phyloP scores from a whole-genome alignment of 371 early-diverging fungal species.

The Syncephalastrum sp. region DNA sequence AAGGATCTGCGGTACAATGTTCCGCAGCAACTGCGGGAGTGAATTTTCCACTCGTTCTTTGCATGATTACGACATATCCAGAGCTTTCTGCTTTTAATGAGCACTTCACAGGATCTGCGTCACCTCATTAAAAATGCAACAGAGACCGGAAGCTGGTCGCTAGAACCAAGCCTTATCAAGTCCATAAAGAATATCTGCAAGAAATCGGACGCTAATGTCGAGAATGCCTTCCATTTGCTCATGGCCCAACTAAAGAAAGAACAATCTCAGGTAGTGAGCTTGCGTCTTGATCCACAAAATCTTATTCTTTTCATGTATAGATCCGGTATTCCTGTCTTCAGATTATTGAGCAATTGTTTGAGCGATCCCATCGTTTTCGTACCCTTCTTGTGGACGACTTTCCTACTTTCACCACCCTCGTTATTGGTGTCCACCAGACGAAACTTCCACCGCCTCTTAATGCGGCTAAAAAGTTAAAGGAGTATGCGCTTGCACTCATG shows the following conservation, averaged over 20 bases:
- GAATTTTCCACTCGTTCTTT: no score
- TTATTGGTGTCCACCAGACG: constrained; percentile 57
- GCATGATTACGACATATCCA: no score
- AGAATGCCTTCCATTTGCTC: constrained; percentile 42
- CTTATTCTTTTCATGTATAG: constrained; percentile 19
- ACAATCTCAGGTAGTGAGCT: constrained; percentile 59
- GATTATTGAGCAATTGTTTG: constrained; percentile 61
- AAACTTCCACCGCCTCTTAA: constrained; percentile 57
- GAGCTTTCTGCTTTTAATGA: no score
- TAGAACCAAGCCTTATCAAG: constrained; percentile 17
- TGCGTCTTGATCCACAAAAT: no score
- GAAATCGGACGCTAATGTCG: constrained; percentile 42
- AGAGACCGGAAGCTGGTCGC: neutral
- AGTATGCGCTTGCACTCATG: constrained; percentile 50
- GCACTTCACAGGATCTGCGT: no score
- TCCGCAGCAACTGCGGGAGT: no score
- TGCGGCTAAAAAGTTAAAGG: constrained; percentile 52
- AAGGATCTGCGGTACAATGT: no score
- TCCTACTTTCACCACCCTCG: constrained; percentile 52
- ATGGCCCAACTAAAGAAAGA: constrained; percentile 55
- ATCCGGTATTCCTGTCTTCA: constrained; percentile 68
- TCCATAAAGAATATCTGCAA: constrained; percentile 60
- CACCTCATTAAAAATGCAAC: no score
- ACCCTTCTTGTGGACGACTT: constrained; percentile 52
- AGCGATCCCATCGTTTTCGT: constrained; percentile 68